Percentiles rank a stretch among this genome's conserved stretches.
Conservation (phyloP, 2,329 filamentous ascomycete genomes). For the Thelonectria olida region DNA sequence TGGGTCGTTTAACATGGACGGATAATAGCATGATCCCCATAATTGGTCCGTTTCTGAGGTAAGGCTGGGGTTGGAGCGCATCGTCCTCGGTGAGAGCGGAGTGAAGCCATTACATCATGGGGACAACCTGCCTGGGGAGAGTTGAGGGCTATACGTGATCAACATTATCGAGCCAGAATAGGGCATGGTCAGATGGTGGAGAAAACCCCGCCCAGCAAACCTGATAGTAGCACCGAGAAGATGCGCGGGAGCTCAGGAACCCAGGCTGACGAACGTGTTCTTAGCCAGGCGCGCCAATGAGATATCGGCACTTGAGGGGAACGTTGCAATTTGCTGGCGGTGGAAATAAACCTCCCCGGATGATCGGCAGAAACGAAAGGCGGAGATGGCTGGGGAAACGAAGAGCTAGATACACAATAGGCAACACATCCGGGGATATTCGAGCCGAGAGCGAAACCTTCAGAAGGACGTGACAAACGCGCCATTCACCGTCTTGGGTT, state of each 20-base stretch:
- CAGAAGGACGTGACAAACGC: conserved; percentile 12
- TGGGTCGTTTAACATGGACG: too few species aligned
- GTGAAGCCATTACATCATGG: too few species aligned
- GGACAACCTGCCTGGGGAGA: too few species aligned
- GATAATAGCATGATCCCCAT: too few species aligned
- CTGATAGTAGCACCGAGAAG: too few species aligned
- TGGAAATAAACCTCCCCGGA: conserved; percentile 2
- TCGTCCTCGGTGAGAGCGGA: too few species aligned
- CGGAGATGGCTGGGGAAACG: conserved; percentile 5
- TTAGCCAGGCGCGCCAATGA: conserved; percentile 18
- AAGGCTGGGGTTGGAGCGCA: too few species aligned
- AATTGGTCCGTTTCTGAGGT: too few species aligned
- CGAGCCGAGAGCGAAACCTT: background rate
- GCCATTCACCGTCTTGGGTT: conserved; percentile 7
- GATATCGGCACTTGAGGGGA: background rate
- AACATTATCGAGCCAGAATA: too few species aligned
- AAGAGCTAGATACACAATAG: conserved; percentile 4
- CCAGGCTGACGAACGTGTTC: conserved; percentile 4
- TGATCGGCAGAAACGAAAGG: conserved; percentile 3
- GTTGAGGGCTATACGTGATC: too few species aligned
- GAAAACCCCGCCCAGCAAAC: too few species aligned
- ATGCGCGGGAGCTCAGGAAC: background rate
- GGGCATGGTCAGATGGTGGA: too few species aligned
- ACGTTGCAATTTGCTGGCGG: conserved; percentile 1
- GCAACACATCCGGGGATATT: conserved; percentile 5